phyloP scores from a whole-genome alignment of 495 filamentous ascomycete genomes.

The Penicillium bialowiezense region DNA sequence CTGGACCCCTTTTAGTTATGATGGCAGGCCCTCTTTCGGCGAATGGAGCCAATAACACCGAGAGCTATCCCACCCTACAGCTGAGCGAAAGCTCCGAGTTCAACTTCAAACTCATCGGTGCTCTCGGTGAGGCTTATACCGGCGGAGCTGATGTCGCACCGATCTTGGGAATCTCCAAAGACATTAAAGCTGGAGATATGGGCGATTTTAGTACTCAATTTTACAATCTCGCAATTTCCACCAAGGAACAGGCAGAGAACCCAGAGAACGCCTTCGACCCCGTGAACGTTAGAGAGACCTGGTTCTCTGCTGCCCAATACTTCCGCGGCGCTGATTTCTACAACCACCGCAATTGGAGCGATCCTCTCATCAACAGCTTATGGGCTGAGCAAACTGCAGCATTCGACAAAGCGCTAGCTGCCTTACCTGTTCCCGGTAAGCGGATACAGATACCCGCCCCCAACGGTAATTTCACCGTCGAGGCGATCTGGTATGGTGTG shows the following conservation, averaged over 20 bases:
- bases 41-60: too few species aligned
- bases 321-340: constrained; percentile 2
- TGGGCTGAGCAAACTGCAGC: constrained; percentile 48
- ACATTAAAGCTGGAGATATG: too few species aligned
- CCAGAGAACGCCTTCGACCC: constrained; percentile 2
- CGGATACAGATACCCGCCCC: constrained; percentile 14
- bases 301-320: constrained; percentile 22
- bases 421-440: constrained; percentile 33
- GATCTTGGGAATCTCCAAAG: too few species aligned
- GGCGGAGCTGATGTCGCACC: too few species aligned
- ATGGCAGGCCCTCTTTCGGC: too few species aligned
- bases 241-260: constrained; percentile 1
- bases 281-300: constrained; percentile 7
- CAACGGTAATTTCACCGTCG: too few species aligned
- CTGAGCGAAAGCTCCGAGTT: too few species aligned
- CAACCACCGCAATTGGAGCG: background rate
- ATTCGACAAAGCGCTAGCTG: constrained; percentile 42
- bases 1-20: too few species aligned
- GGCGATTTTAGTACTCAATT: constrained; percentile 1
- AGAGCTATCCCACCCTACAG: too few species aligned
- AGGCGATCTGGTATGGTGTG: too few species aligned
- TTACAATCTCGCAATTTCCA: constrained; percentile 6
- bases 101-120: too few species aligned
- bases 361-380: constrained; percentile 28
- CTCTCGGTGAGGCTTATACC: too few species aligned